Evolutionary conservation across 176 grass and related monocot genomes (phyloP).

Genomic region (Echinochloa phyllopogon): DNA sequence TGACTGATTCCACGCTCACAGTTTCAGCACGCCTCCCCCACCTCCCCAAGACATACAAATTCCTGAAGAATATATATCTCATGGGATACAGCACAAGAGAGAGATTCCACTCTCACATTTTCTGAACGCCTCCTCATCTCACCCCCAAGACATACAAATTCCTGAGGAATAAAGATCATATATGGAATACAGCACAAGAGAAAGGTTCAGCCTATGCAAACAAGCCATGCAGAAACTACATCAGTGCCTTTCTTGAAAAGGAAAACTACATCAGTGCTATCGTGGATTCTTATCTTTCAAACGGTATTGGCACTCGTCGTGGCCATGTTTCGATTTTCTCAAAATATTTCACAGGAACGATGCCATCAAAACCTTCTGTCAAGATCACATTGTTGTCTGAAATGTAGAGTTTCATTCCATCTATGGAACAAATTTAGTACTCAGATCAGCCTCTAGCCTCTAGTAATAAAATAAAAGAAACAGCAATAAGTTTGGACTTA

Average conservation of each 20-base stretch:
- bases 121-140: too few species aligned
- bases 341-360: conserved; percentile 73
- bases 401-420: conserved; percentile 83
- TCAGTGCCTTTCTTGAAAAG: too few species aligned
- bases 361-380: conserved; percentile 73
- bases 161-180: too few species aligned
- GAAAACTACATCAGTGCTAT: neutral
- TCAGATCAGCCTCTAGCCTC: neutral
- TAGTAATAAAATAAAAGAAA: neutral
- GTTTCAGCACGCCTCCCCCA: too few species aligned
- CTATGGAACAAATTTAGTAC: conserved; percentile 36
- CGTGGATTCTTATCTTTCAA: conserved; percentile 31
- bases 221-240: neutral
- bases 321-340: conserved; percentile 89
- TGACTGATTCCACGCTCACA: too few species aligned
- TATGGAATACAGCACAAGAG: too few species aligned
- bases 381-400: conserved; percentile 87
- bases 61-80: too few species aligned
- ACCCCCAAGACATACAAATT: too few species aligned
- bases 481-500: neutral
- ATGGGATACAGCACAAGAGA: too few species aligned
- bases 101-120: too few species aligned
- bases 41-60: too few species aligned
- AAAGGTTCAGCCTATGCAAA: neutral
- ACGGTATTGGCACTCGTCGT: conserved; percentile 48